Percentiles rank a stretch among this genome's conserved stretches.
Evolutionary conservation across 2,329 filamentous ascomycete genomes (phyloP).

Genomic region (Sporothrix globosa): DNA sequence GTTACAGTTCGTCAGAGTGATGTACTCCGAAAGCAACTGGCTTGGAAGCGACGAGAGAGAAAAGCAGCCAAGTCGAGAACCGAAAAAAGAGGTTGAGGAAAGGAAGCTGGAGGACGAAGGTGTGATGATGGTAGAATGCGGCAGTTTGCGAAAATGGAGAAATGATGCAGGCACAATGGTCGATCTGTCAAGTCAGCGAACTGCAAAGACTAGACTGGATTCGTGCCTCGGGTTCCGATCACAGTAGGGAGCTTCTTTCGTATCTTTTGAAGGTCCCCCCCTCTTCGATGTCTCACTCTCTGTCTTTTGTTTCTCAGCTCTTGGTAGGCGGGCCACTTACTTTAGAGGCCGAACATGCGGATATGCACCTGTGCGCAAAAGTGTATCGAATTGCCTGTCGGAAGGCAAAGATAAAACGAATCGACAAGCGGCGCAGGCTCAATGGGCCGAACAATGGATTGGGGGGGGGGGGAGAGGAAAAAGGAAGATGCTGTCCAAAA

Average conservation of each 20-base stretch:
- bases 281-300: slow-evolving; percentile 25
- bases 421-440: not conserved
- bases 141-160: slow-evolving; percentile 16
- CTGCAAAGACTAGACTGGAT: slow-evolving; percentile 22
- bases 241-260: slow-evolving; percentile 16
- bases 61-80: not conserved
- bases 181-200: slow-evolving; percentile 26
- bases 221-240: slow-evolving; percentile 17
- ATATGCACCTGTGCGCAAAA: slow-evolving; percentile 24
- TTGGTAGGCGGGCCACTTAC: slow-evolving; percentile 19
- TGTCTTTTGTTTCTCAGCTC: slow-evolving; percentile 17
- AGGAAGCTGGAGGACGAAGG: not conserved
- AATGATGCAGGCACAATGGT: slow-evolving; percentile 11
- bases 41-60: no score
- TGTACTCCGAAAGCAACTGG: not conserved
- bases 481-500: not conserved
- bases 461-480: not conserved
- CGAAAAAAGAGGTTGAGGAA: not conserved
- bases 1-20: not conserved
- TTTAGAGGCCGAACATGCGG: slow-evolving; percentile 12
- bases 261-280: slow-evolving; percentile 14
- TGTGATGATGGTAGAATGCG: not conserved
- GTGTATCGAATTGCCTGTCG: slow-evolving; percentile 12
- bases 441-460: slow-evolving; percentile 9
- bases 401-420: not conserved